Evolutionary conservation across 192 early-diverging fungal species (phyloP), one percentile per base, ranked within the genome.

Genomic region (Paraglomus occultum): DNA sequence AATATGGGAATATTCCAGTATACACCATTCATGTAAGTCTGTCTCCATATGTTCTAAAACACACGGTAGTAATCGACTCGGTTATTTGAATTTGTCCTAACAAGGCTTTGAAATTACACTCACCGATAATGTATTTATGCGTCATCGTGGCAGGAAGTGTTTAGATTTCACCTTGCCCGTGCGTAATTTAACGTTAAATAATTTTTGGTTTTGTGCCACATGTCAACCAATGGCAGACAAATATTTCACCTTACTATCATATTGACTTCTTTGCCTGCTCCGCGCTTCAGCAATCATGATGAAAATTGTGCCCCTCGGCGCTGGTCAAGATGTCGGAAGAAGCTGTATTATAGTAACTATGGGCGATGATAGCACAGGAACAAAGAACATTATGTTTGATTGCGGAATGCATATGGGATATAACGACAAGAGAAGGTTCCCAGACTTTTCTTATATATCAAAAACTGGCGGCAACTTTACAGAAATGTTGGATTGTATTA

Each of bases 391-490:
- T n/a, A 93, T 94, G 91, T 85, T 94, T 76, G 92, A 94, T 77
- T 94, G 92, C 77, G 92, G 92, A 23, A 92, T 94, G 90, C 92
- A 92, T 77, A 92, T 98, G 96, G 95, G 95, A 17, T 97, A 91
- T 77, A 88, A 87, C 64, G 96, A 97, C 74, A 88, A 90, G 64
- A 84, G 97, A 54, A 82, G 94, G 50, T 99, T 95, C 69, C 97
- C 95, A 1, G 95, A 99, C 76, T 99, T 99, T 64, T 88, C 84
- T 63, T 95, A 94, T 76, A 92, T 97, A 14, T 92, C 91, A 47
- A 91, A 87, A 47, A 79, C 88, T 42, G n/a, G n/a, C n/a, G 90
- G 87, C 50, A 82, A 92, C 67, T 95, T 90, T 73, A 94, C 90
- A 44, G 84, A 83, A 18, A 83, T 88, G 54, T 77, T 99, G 49